A percentile compares a stretch with the other conserved stretches of the same genome.
Conservation (phyloP, 768 basidiomycete genomes). For the Trametes villosa region DNA sequence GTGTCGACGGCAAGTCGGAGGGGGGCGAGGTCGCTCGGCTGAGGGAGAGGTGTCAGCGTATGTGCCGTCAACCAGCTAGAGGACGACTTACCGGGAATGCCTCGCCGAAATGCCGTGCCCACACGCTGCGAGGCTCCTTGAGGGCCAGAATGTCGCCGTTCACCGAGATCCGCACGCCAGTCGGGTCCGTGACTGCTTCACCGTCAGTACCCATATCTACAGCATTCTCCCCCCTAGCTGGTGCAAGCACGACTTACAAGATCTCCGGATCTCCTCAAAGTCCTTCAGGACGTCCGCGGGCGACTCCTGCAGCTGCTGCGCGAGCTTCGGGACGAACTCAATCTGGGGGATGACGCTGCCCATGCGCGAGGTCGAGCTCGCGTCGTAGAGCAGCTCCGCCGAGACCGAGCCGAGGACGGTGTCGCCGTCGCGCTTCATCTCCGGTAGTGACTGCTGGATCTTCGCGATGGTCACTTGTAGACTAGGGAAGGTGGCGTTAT, state of each 20-base stretch:
- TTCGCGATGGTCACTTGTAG: constrained; percentile 86
- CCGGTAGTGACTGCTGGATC: constrained; percentile 86
- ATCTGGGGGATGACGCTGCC: constrained; percentile 72
- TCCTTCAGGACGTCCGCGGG: constrained; percentile 75
- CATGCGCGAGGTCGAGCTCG: constrained; percentile 70
- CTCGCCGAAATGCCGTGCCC: constrained; percentile 70
- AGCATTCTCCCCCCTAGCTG: neutral
- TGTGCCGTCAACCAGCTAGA: neutral
- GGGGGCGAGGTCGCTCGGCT: constrained; percentile 63
- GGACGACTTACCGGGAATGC: constrained; percentile 55
- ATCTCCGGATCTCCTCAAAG: constrained; percentile 73
- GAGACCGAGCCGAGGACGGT: constrained; percentile 77
- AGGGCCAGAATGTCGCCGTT: constrained; percentile 83
- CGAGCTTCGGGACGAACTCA: constrained; percentile 79
- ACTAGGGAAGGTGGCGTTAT: constrained; percentile 46
- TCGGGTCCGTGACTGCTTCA: constrained; percentile 74
- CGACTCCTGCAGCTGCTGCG: constrained; percentile 68
- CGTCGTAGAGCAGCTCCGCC: constrained; percentile 65
- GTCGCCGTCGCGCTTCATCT: constrained; percentile 87
- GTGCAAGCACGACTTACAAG: constrained; percentile 51
- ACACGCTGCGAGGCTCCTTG: constrained; percentile 70
- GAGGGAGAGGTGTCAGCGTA: constrained; percentile 8
- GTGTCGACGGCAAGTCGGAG: constrained; percentile 70
- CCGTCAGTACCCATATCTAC: neutral
- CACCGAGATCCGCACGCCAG: constrained; percentile 85